Evolutionary conservation across 2,329 filamentous ascomycete species (phyloP).

Genomic region (Hypoxylon sp.): DNA sequence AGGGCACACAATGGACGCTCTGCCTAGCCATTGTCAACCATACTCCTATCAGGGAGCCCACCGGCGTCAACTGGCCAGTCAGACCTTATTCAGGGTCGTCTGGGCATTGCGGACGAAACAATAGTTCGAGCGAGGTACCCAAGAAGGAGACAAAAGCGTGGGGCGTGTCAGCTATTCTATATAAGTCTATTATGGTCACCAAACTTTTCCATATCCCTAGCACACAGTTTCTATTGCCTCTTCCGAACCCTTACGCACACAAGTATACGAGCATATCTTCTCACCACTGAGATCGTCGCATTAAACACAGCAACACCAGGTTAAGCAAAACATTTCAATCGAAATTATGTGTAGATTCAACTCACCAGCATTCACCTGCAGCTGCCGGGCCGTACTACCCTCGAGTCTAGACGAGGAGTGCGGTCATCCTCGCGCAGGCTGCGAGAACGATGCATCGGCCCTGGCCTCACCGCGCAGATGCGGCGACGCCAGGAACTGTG

Average conservation of each 20-base stretch:
- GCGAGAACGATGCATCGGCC: constrained; percentile 34
- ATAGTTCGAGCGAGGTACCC: constrained; percentile 3
- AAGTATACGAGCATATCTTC: background rate
- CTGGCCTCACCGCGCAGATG: constrained; percentile 42
- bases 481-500: constrained; percentile 39
- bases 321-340: background rate
- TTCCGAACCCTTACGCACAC: too few species aligned
- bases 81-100: background rate
- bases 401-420: constrained; percentile 31
- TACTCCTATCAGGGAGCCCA: background rate
- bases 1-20: background rate
- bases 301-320: background rate
- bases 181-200: constrained; percentile 16
- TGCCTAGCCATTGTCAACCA: background rate
- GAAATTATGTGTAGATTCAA: constrained; percentile 41
- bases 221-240: too few species aligned
- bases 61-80: background rate
- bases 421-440: constrained; percentile 33
- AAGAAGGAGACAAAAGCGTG: constrained; percentile 2
- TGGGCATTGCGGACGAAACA: constrained; percentile 12
- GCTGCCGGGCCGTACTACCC: constrained; percentile 36
- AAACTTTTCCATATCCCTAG: background rate
- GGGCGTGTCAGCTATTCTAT: background rate
- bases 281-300: background rate
- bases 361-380: constrained; percentile 39